Percentiles rank a stretch among this genome's conserved stretches.
Conservation (phyloP, 2,329 filamentous ascomycete genomes). For the Penicillium expansum region DNA sequence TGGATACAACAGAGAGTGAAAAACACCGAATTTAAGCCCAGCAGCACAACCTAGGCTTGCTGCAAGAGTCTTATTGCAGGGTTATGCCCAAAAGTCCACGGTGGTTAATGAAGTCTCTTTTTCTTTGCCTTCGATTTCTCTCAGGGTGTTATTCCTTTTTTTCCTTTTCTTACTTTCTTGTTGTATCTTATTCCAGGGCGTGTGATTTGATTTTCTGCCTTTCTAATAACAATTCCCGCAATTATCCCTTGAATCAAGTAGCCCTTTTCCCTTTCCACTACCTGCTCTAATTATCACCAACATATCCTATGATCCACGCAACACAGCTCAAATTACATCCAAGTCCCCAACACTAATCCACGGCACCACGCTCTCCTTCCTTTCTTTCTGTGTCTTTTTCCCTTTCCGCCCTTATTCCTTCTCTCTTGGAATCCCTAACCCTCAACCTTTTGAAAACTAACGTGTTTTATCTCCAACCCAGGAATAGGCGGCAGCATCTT, state of each 20-base stretch:
- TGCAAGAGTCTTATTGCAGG: conserved; percentile 6
- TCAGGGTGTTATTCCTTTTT: conserved; percentile 14
- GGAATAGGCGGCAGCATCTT: conserved; percentile 37
- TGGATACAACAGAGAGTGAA: conserved; percentile 60
- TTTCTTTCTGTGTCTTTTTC: neutral
- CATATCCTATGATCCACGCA: conserved; percentile 3
- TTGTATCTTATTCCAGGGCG: conserved; percentile 38
- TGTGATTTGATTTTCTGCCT: conserved; percentile 14
- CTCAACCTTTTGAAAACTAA: conserved; percentile 38
- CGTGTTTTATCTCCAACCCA: conserved; percentile 48
- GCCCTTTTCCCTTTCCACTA: conserved; percentile 7
- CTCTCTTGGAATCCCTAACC: neutral
- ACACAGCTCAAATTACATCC: conserved; percentile 1
- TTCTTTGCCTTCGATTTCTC: conserved; percentile 15
- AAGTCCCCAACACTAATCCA: conserved; percentile 1
- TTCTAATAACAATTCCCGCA: conserved; percentile 26
- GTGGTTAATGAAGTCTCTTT: conserved; percentile 24
- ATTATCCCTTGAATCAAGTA: conserved; percentile 19
- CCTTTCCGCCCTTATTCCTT: neutral
- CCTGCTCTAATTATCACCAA: conserved; percentile 5
- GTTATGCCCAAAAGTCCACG: conserved; percentile 25
- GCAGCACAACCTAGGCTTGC: conserved; percentile 1
- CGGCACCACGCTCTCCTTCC: neutral
- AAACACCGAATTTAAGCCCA: conserved; percentile 64
- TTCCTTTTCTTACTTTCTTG: conserved; percentile 21